These are phyloP conservation scores for Phaeosphaeriaceae sp. DNA, from an alignment of 2,329 filamentous ascomycete genomes.

Conservation along the genomic window DNA sequence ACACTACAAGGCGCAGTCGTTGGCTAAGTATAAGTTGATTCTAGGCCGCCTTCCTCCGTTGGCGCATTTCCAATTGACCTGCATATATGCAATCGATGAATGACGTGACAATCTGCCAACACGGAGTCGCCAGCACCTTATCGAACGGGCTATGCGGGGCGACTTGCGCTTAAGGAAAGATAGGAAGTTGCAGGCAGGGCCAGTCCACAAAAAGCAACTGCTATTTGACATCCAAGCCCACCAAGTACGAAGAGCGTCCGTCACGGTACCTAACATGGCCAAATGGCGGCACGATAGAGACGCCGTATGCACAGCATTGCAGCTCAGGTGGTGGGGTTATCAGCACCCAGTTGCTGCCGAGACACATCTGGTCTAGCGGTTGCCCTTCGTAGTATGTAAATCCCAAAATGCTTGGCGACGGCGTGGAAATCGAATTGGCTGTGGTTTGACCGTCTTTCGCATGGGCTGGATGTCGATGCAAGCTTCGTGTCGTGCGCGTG, in stretches of 20 bases:
- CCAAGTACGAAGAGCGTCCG: conserved; percentile 8
- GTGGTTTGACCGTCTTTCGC: conserved; percentile 11
- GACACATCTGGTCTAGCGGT: conserved; percentile 31
- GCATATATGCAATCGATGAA: neutral
- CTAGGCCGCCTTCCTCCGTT: neutral
- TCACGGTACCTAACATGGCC: conserved; percentile 2
- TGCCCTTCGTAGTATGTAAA: conserved; percentile 41
- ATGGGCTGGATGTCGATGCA: conserved; percentile 9
- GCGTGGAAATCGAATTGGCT: conserved; percentile 10
- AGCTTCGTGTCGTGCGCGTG: conserved; percentile 15
- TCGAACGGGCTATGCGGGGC: conserved; percentile 16
- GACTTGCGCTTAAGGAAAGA: conserved; percentile 15
- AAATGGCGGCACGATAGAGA: conserved; percentile 11
- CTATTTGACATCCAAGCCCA: conserved; percentile 10
- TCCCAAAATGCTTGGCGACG: conserved; percentile 33
- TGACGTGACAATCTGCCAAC: conserved; percentile 4
- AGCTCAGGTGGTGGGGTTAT: conserved; percentile 30
- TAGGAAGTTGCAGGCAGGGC: conserved; percentile 7
- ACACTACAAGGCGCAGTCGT: neutral
- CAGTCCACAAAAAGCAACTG: conserved; percentile 17
- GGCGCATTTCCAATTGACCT: neutral
- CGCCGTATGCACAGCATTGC: conserved; percentile 22
- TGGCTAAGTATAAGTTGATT: conserved; percentile 1
- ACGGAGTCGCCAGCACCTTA: conserved; percentile 10
- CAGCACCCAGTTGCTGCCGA: conserved; percentile 23